Evolutionary conservation across 495 filamentous ascomycete species (phyloP).

Genomic region (Penicillium simplicissimum): DNA sequence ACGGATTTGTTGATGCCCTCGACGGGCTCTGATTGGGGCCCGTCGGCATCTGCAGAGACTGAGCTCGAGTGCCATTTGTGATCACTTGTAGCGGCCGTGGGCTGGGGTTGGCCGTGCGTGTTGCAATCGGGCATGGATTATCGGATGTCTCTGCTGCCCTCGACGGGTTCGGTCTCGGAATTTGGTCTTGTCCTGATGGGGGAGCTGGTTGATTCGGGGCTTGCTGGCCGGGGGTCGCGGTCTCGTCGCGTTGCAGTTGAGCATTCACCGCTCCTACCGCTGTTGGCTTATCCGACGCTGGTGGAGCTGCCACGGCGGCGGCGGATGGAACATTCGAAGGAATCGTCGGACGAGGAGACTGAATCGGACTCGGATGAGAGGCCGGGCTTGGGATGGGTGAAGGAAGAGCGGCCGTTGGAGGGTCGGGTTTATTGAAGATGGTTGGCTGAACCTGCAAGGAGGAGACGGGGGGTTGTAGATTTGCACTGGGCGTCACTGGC

Average conservation of each 20-base stretch:
- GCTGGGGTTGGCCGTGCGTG: neutral
- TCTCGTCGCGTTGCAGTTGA: neutral
- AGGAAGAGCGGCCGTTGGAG: constrained; percentile 13
- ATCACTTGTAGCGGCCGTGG: neutral
- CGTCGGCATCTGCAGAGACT: neutral
- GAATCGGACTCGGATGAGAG: constrained; percentile 19
- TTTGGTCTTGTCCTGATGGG: neutral
- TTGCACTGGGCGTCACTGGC: constrained; percentile 28
- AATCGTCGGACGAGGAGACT: neutral
- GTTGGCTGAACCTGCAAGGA: neutral
- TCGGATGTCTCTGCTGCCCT: neutral
- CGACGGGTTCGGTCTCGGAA: neutral
- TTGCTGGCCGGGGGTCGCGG: neutral
- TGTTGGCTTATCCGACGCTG: neutral
- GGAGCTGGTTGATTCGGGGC: neutral
- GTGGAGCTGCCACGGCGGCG: neutral
- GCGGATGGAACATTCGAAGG: neutral
- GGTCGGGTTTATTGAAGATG: constrained; percentile 5
- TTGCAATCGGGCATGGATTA: neutral
- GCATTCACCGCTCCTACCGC: neutral
- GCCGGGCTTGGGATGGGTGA: constrained; percentile 23
- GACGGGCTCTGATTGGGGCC: neutral
- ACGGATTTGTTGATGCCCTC: neutral
- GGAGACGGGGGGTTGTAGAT: constrained; percentile 7
- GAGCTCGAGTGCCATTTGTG: neutral